Evolutionary conservation across 2,329 filamentous ascomycete genomes (phyloP).

Genomic region (Xenosphaeropsis pyriputrescens): DNA sequence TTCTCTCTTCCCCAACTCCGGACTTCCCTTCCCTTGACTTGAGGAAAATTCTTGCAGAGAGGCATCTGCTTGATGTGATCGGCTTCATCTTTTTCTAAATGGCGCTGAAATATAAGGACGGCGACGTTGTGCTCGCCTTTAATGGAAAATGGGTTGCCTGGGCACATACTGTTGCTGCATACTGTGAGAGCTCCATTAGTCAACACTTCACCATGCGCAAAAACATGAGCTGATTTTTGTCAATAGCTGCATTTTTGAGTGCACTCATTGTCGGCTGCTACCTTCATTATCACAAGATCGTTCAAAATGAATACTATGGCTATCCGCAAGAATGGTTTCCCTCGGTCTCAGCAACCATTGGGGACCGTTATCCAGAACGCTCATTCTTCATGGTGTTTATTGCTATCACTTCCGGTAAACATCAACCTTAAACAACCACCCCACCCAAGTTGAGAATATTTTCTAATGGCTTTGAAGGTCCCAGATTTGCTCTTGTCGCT

Average conservation of each 20-base stretch:
- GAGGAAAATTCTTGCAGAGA: not conserved
- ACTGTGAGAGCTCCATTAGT: constrained; percentile 36
- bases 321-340: constrained; percentile 96
- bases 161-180: constrained; percentile 72
- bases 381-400: constrained; percentile 98
- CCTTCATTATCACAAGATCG: constrained; percentile 93
- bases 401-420: constrained; percentile 74
- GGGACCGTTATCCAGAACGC: constrained; percentile 90
- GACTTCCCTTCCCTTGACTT: no score
- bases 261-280: constrained; percentile 67
- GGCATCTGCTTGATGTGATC: constrained; percentile 10
- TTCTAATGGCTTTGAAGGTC: constrained; percentile 36
- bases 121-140: constrained; percentile 45
- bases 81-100: constrained; percentile 15
- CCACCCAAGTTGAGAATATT: not conserved
- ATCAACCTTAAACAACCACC: not conserved
- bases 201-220: no score
- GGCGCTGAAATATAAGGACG: constrained; percentile 44
- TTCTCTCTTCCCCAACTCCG: no score
- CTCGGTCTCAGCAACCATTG: constrained; percentile 91
- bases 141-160: constrained; percentile 86
- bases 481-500: constrained; percentile 78
- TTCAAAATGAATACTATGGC: constrained; percentile 90
- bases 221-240: constrained; percentile 1
- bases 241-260: constrained; percentile 65